phyloP scores from a whole-genome alignment of 1,139 yeast species.

The Zygosaccharomyces pseudobailii region DNA sequence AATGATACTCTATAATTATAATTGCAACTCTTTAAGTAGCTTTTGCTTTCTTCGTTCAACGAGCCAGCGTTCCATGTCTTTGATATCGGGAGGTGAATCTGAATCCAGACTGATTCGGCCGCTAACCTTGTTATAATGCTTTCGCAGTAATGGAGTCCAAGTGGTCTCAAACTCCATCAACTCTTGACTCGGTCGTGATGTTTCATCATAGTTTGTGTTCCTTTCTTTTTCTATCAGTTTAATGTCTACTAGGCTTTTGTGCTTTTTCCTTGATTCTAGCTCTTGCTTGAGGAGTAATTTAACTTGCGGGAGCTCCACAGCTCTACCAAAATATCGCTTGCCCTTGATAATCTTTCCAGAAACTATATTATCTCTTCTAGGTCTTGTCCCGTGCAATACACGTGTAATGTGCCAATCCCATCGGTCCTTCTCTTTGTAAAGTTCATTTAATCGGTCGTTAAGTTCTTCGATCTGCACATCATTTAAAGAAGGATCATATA shows the following conservation, averaged over 20 bases:
- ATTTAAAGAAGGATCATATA: slow-evolving; percentile 58
- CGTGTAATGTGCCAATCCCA: slow-evolving; percentile 75
- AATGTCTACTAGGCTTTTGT: slow-evolving; percentile 12
- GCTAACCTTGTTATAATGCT: background rate
- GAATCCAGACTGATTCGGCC: slow-evolving; percentile 1
- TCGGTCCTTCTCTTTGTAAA: slow-evolving; percentile 60
- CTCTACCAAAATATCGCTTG: slow-evolving; percentile 77
- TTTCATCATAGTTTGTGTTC: slow-evolving; percentile 7
- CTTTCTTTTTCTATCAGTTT: slow-evolving; percentile 10
- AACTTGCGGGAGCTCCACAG: slow-evolving; percentile 75
- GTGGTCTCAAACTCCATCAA: slow-evolving; percentile 10
- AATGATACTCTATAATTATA: slow-evolving; percentile 7
- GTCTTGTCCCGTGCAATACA: slow-evolving; percentile 57
- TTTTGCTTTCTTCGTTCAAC: slow-evolving; percentile 22
- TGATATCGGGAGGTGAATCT: slow-evolving; percentile 12
- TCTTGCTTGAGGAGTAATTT: slow-evolving; percentile 45
- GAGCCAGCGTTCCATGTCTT: slow-evolving; percentile 22
- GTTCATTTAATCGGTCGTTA: slow-evolving; percentile 69
- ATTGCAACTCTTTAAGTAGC: slow-evolving; percentile 17
- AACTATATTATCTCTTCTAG: slow-evolving; percentile 19
- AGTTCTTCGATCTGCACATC: slow-evolving; percentile 64
- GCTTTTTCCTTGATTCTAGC: slow-evolving; percentile 26
- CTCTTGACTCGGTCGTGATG: background rate
- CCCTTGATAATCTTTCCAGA: slow-evolving; percentile 37
- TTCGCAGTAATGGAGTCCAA: slow-evolving; percentile 13